A percentile compares a stretch with the other conserved stretches of the same genome.
Conservation (phyloP, 2,329 filamentous ascomycete species). For the Tolypocladium endophyticum region DNA sequence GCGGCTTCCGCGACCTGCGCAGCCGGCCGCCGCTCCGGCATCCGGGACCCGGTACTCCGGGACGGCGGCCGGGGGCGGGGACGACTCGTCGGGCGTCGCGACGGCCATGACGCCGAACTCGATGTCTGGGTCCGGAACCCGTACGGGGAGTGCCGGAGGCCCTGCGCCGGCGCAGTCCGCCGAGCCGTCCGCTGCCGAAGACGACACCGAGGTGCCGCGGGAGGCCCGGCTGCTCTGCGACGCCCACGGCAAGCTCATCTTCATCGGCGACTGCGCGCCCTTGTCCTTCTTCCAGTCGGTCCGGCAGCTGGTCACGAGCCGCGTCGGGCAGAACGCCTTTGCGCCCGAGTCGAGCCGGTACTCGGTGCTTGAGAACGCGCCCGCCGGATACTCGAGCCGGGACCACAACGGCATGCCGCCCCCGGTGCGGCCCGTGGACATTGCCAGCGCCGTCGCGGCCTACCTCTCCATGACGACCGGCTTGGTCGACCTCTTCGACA, state of each 20-base stretch:
- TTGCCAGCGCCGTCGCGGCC: constrained; percentile 19
- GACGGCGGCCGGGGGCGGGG: not conserved
- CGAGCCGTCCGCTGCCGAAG: constrained; percentile 22
- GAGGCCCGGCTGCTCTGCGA: constrained; percentile 42
- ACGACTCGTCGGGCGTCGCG: not conserved
- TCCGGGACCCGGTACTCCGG: not conserved
- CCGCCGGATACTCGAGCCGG: constrained; percentile 7
- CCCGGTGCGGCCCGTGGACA: constrained; percentile 12
- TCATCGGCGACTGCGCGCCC: constrained; percentile 46
- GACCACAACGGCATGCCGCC: constrained; percentile 8
- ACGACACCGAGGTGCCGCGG: constrained; percentile 43
- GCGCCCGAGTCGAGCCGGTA: constrained; percentile 39
- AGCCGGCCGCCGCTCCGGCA: not conserved
- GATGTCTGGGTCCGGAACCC: not conserved
- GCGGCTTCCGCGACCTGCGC: not conserved
- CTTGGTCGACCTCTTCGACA: constrained; percentile 38
- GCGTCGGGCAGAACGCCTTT: constrained; percentile 38
- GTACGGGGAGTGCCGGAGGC: not conserved
- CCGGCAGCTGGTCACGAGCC: constrained; percentile 37
- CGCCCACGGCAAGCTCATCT: constrained; percentile 41
- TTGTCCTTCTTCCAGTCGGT: constrained; percentile 46
- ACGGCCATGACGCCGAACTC: not conserved
- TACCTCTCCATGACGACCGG: constrained; percentile 32
- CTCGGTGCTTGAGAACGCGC: constrained; percentile 37
- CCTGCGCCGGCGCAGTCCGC: not conserved